Evolutionary conservation across 306 rosid genomes (phyloP).

Genomic region (Hippophae rhamnoides): DNA sequence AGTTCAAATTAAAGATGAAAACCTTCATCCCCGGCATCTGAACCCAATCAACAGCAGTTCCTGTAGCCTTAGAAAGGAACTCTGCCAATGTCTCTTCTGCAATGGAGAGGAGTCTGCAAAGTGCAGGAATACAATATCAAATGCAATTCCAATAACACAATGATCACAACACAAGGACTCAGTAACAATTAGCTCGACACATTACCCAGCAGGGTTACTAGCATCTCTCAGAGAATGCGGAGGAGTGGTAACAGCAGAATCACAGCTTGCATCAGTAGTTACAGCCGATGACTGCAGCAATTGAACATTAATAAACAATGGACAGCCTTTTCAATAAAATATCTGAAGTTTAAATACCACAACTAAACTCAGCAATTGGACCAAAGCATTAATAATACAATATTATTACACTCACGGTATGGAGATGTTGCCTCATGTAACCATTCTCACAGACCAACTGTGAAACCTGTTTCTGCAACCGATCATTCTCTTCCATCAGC

Average conservation of each 20-base stretch:
- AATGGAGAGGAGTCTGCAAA: conserved; percentile 86
- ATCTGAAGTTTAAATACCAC: too few relatives aligned
- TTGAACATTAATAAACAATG: neutral
- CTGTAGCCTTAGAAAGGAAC: conserved; percentile 99
- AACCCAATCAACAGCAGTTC: conserved; percentile 99
- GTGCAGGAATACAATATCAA: conserved; percentile 5
- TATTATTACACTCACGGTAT: conserved; percentile 45
- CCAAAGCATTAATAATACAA: neutral
- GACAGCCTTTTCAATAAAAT: too few relatives aligned
- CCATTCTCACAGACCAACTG: conserved; percentile 95
- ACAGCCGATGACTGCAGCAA: conserved; percentile 41
- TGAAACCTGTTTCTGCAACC: conserved; percentile 95
- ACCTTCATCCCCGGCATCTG: conserved; percentile 99
- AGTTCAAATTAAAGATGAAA: neutral
- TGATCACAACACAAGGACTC: too few relatives aligned
- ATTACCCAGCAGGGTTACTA: conserved; percentile 96
- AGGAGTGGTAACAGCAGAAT: conserved; percentile 80
- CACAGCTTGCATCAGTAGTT: conserved; percentile 80
- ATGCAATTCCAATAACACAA: neutral
- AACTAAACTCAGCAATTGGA: neutral
- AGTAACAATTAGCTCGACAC: neutral
- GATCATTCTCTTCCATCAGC: conserved; percentile 97
- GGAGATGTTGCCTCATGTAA: conserved; percentile 79
- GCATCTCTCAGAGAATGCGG: conserved; percentile 78
- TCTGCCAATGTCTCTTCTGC: conserved; percentile 99